A percentile compares a stretch with the other conserved stretches of the same genome.
These are phyloP conservation scores for Termitomyces sp. DNA, from an alignment of 768 basidiomycete genomes.

Conservation along the genomic window DNA sequence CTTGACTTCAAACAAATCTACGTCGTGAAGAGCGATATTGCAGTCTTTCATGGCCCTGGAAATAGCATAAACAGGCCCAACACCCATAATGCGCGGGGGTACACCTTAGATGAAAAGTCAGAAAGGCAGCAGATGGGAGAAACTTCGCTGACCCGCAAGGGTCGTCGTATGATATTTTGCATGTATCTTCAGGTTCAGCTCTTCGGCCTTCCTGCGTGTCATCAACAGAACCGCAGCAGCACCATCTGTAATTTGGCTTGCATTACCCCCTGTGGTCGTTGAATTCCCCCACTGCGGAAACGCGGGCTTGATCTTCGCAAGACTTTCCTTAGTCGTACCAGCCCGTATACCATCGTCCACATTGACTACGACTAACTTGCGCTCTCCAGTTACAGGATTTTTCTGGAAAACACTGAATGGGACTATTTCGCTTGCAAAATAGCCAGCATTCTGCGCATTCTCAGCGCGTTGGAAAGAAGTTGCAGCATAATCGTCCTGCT, in stretches of 20 bases:
- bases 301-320: slow-evolving; percentile 63
- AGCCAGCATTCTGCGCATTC: slow-evolving; percentile 59
- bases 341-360: slow-evolving; percentile 77
- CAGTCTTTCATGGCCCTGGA: slow-evolving; percentile 64
- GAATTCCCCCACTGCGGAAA: slow-evolving; percentile 79
- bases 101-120: slow-evolving; percentile 36
- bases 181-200: slow-evolving; percentile 65
- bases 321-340: slow-evolving; percentile 61
- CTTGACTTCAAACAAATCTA: slow-evolving; percentile 74
- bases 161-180: slow-evolving; percentile 74
- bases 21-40: slow-evolving; percentile 61
- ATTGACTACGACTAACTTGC: slow-evolving; percentile 46
- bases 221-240: slow-evolving; percentile 79
- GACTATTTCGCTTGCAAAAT: slow-evolving; percentile 65
- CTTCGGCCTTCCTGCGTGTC: slow-evolving; percentile 74
- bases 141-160: slow-evolving; percentile 44
- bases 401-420: slow-evolving; percentile 65
- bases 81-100: slow-evolving; percentile 81
- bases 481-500: slow-evolving; percentile 73
- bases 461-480: slow-evolving; percentile 76
- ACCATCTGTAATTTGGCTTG: slow-evolving; percentile 81
- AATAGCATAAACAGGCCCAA: slow-evolving; percentile 83
- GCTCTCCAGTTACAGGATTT: slow-evolving; percentile 48
- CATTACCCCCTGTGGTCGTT: slow-evolving; percentile 80
- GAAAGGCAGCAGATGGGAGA: neutral